A percentile compares a stretch with the other conserved stretches of the same genome.
These are phyloP conservation scores for Cutaneotrichosporon dermatis DNA, from an alignment of 1,284 basidiomycete species.

Conservation along the genomic window DNA sequence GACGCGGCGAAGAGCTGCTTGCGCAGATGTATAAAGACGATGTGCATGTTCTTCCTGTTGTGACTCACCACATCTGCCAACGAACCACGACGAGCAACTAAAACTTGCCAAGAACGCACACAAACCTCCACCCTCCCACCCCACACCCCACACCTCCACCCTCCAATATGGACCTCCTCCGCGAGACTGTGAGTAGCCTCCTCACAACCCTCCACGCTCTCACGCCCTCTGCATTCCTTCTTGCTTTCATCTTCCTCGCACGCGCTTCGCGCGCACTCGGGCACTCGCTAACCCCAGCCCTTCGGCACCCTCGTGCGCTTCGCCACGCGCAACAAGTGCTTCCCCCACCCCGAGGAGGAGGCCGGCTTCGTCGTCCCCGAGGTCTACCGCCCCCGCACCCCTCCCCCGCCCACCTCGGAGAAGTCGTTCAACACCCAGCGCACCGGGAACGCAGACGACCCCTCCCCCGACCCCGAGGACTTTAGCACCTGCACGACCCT, in stretches of 20 bases:
- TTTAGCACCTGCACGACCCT: not conserved
- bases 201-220: too few species aligned
- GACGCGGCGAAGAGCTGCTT: too few species aligned
- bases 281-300: not conserved
- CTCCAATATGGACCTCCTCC: constrained; percentile 3
- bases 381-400: constrained; percentile 1
- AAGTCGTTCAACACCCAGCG: not conserved
- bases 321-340: constrained; percentile 8
- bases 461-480: not conserved
- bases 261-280: too few species aligned
- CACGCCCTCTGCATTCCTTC: too few species aligned
- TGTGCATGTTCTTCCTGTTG: too few species aligned
- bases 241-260: too few species aligned
- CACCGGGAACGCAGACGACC: not conserved
- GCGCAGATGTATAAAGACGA: too few species aligned
- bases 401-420: not conserved
- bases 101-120: not conserved
- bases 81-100: too few species aligned
- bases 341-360: constrained; percentile 26
- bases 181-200: constrained; percentile 7
- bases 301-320: constrained; percentile 11
- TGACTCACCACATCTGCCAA: too few species aligned
- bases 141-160: not conserved
- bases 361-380: constrained; percentile 18
- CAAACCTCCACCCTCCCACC: not conserved